phyloP scores from a whole-genome alignment of 1,284 basidiomycete species.

The Cutaneotrichosporon cyanovorans region DNA sequence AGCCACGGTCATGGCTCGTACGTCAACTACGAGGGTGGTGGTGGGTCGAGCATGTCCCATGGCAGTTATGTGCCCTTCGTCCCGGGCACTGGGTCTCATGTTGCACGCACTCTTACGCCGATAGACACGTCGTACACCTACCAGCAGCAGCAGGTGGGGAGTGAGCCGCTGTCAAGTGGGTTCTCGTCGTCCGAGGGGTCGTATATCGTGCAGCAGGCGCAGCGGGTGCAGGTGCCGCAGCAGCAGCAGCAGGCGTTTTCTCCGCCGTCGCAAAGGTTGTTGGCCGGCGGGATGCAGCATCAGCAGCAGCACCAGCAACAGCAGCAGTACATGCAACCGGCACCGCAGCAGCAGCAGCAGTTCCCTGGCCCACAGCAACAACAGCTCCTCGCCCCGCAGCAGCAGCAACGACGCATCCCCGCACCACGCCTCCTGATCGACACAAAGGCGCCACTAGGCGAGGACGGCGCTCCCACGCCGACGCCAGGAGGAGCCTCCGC shows the following conservation, averaged over 20 bases:
- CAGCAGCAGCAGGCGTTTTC: neutral
- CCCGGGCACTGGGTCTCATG: neutral
- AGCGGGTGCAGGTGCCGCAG: neutral
- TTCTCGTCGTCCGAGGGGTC: neutral
- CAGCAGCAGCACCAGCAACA: neutral
- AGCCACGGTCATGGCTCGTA: neutral
- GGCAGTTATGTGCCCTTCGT: neutral
- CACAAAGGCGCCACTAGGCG: constrained; percentile 10
- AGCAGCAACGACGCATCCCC: constrained; percentile 6
- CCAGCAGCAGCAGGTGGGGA: neutral
- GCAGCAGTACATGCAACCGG: too few relatives aligned
- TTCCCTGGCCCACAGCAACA: neutral
- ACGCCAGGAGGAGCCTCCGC: neutral
- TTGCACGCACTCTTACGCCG: neutral
- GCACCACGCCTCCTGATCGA: constrained; percentile 14
- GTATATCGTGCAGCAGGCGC: too few relatives aligned
- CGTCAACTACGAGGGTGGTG: too few relatives aligned
- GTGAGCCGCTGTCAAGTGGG: neutral
- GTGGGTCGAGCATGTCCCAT: too few relatives aligned
- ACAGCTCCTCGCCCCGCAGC: neutral
- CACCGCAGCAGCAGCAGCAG: neutral
- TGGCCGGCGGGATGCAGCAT: neutral
- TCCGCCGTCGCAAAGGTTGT: neutral
- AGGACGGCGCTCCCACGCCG: neutral
- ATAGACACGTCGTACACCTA: neutral